Percentiles rank a stretch among this genome's conserved stretches.
Evolutionary conservation across 441 rosid genomes (phyloP).

Genomic region (Populus trichocarpa): DNA sequence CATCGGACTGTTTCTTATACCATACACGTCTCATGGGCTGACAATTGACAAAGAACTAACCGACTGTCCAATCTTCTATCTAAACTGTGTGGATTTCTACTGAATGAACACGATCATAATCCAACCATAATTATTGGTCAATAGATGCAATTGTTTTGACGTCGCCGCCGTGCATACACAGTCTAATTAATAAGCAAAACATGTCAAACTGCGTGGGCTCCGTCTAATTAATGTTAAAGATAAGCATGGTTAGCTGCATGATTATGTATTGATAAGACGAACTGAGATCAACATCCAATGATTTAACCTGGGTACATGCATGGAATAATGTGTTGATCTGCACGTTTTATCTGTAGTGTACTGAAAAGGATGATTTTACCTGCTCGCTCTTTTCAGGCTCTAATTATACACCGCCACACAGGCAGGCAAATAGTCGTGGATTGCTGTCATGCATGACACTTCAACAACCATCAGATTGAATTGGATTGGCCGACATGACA

Average conservation of each 20-base stretch:
- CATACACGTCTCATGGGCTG: too few relatives aligned
- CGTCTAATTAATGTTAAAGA: conserved; percentile 16
- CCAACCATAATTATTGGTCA: neutral
- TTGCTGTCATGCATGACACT: neutral
- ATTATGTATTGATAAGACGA: neutral
- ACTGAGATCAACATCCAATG: neutral
- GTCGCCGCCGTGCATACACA: too few relatives aligned
- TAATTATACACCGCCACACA: too few relatives aligned
- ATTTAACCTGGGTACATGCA: neutral
- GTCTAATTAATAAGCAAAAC: neutral
- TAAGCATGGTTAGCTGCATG: conserved; percentile 13
- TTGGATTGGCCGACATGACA: neutral
- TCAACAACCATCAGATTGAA: neutral
- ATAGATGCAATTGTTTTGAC: neutral
- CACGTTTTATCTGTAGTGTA: too few relatives aligned
- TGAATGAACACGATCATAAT: neutral
- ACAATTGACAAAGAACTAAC: neutral
- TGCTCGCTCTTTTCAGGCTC: too few relatives aligned
- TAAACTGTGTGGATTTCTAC: neutral
- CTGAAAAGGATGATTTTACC: too few relatives aligned
- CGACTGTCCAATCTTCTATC: neutral
- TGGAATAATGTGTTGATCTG: neutral
- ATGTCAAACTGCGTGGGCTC: conserved; percentile 10
- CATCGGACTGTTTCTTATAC: too few relatives aligned
- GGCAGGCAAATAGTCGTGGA: neutral